A percentile compares a stretch with the other conserved stretches of the same genome.
Evolutionary conservation across 2,329 filamentous ascomycete genomes (phyloP).

Genomic region (Westerdykella ornata): DNA sequence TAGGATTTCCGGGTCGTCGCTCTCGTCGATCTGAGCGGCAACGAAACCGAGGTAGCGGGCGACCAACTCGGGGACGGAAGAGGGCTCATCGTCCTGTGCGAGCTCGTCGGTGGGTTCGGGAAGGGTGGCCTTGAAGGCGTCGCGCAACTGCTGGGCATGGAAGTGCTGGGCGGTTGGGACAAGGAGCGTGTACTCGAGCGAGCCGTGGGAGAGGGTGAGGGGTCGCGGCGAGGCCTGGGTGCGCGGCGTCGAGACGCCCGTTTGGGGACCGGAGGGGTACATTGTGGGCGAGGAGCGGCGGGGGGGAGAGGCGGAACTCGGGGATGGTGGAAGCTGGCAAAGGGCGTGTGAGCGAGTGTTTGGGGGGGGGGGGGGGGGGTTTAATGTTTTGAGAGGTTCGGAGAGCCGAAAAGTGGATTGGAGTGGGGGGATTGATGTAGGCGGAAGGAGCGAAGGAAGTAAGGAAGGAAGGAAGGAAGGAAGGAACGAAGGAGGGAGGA

Average conservation of each 20-base stretch:
- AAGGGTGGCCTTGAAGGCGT: conserved; percentile 76
- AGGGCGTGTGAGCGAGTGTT: conserved; percentile 3
- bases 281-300: conserved; percentile 44
- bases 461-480: neutral
- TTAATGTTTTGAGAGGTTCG: neutral
- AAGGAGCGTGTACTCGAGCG: conserved; percentile 92
- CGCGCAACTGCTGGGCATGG: conserved; percentile 89
- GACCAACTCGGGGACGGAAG: conserved; percentile 85
- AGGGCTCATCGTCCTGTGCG: conserved; percentile 98
- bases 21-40: conserved; percentile 81
- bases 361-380: neutral
- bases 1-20: conserved; percentile 87
- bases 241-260: conserved; percentile 92
- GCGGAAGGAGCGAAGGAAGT: neutral
- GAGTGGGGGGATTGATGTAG: neutral
- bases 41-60: conserved; percentile 89
- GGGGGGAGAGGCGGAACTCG: conserved; percentile 2
- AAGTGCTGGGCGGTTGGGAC: conserved; percentile 94
- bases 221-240: conserved; percentile 89
- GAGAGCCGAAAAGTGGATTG: conserved; percentile 1
- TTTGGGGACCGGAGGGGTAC: conserved; percentile 88
- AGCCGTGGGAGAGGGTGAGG: conserved; percentile 83
- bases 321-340: too few relatives aligned
- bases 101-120: conserved; percentile 89
- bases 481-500: too few relatives aligned